Conservation (phyloP, 2,329 filamentous ascomycete species). For the Proliferodiscus dingleyae region DNA sequence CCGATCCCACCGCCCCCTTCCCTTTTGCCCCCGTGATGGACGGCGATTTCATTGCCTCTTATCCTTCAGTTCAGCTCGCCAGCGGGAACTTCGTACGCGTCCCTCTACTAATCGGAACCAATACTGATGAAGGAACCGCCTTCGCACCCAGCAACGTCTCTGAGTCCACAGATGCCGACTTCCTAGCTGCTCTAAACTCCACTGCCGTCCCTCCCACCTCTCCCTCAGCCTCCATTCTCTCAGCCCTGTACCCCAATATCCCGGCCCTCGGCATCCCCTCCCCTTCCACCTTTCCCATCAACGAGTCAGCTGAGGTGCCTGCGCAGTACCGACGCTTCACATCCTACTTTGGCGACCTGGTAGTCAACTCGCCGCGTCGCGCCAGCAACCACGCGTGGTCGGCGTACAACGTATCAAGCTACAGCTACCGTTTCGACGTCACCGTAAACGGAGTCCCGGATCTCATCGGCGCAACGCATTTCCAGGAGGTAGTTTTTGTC, state of each 20-base stretch:
- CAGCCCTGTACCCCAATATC: slow-evolving; percentile 46
- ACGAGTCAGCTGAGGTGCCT: slow-evolving; percentile 7
- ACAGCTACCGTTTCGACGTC: slow-evolving; percentile 43
- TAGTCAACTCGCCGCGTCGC: slow-evolving; percentile 11
- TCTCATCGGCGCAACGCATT: slow-evolving; percentile 33
- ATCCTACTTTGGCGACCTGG: slow-evolving; percentile 16
- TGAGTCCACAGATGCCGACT: slow-evolving; percentile 25
- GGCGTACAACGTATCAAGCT: slow-evolving; percentile 17
- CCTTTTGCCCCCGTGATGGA: slow-evolving; percentile 32
- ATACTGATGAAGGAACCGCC: slow-evolving; percentile 35
- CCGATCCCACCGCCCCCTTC: slow-evolving; percentile 31
- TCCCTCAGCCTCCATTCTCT: slow-evolving; percentile 27
- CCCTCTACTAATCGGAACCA: slow-evolving; percentile 41
- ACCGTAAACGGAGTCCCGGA: slow-evolving; percentile 28
- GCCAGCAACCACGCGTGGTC: slow-evolving; percentile 12
- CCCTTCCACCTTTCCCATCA: slow-evolving; percentile 14
- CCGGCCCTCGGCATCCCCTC: slow-evolving; percentile 44
- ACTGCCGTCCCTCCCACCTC: slow-evolving; percentile 3
- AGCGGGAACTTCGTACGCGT: slow-evolving; percentile 34
- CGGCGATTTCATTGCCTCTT: slow-evolving; percentile 38
- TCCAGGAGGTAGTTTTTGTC: slow-evolving; percentile 49
- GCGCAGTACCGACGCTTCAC: slow-evolving; percentile 18
- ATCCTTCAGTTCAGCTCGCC: slow-evolving; percentile 48
- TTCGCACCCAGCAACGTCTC: slow-evolving; percentile 32
- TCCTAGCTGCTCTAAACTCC: slow-evolving; percentile 1